Evolutionary conservation across 345 rosid species (phyloP).

Genomic region (Populus deltoides): DNA sequence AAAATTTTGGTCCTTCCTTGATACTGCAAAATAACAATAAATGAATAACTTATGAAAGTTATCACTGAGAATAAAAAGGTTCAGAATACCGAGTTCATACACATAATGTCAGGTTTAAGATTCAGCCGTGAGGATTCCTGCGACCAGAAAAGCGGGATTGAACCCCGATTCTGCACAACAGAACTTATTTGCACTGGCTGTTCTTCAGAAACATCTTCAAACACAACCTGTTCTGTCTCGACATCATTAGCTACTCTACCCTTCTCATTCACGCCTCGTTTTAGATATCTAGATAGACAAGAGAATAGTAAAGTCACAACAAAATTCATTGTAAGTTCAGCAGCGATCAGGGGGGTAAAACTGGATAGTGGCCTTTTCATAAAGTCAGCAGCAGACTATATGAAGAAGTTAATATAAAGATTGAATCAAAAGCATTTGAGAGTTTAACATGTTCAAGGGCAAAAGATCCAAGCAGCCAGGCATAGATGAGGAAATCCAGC

Average conservation of each 20-base stretch:
- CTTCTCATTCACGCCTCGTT: constrained; percentile 90
- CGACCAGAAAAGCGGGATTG: constrained; percentile 97
- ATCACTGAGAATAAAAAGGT: background rate
- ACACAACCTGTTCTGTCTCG: constrained; percentile 93
- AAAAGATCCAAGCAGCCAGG: background rate
- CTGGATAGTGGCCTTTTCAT: background rate
- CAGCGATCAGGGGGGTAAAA: background rate
- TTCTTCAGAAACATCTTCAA: constrained; percentile 73
- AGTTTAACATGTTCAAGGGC: background rate
- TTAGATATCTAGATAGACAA: constrained; percentile 56
- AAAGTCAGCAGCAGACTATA: background rate
- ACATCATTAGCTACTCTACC: constrained; percentile 99
- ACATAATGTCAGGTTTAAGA: constrained; percentile 80
- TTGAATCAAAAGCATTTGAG: background rate
- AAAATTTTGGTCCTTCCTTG: constrained; percentile 64
- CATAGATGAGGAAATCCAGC: background rate
- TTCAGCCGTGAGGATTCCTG: constrained; percentile 90
- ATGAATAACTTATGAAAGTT: constrained; percentile 7
- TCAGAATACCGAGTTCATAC: constrained; percentile 41
- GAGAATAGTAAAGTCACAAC: constrained; percentile 17
- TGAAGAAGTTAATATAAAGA: background rate
- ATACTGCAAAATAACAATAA: constrained; percentile 48
- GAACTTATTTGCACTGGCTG: constrained; percentile 70
- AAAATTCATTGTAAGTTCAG: constrained; percentile 11
- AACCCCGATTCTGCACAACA: constrained; percentile 89